Evolutionary conservation across 2,329 filamentous ascomycete genomes (phyloP), one percentile per base, ranked within the genome.

Genomic region (Allantophomopsis cytisporea): DNA sequence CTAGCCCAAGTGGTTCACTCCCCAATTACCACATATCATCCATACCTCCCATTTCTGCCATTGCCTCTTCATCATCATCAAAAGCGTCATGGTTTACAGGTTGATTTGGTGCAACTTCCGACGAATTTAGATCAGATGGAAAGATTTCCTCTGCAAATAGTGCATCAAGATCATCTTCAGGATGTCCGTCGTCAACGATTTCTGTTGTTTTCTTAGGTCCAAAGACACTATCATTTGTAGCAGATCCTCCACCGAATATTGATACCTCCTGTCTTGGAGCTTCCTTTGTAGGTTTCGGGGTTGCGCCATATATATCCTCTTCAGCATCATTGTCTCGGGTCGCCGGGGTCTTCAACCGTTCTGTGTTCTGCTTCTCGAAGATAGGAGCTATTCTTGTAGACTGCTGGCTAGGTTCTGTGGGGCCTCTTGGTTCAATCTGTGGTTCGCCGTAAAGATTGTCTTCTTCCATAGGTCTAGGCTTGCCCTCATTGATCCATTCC

Each of bases 401-500:
- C 18, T 50, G 50, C 40, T 48, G 43, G 32, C 41, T 45, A 35
- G 56, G 47, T 1, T 49, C 47, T 28, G 50, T 49, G 15, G 53
- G 48, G 23, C 55, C 48, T 45, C 53, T 45, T 16, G 50, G 38
- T 36, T 46, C 48, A 14, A 47, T 42, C 34, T 36, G 37, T 5
- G 51, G 48, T 7, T 55, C 51, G 13, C 53, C 47, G 23, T 47
- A 50, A 39, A 53, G 12, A 6, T 47, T 45, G 11, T 58, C 54
- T 1, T 57, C 57, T 5, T 48, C 39, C 32, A 45, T 45, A 32
- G 39, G 40, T 36, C 61, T 71, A 0, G 76, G 74, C 47, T 73
- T 82, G 7, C 71, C 66, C 56, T 93, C 83, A 41, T 89, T 74
- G 47, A 96, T 89, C 83, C 86, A 94, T 45, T 83, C 77, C 55